A percentile compares a stretch with the other conserved stretches of the same genome.
These are phyloP conservation scores for Rhodotorula babjevae DNA, from an alignment of 768 basidiomycete species.

Conservation along the genomic window DNA sequence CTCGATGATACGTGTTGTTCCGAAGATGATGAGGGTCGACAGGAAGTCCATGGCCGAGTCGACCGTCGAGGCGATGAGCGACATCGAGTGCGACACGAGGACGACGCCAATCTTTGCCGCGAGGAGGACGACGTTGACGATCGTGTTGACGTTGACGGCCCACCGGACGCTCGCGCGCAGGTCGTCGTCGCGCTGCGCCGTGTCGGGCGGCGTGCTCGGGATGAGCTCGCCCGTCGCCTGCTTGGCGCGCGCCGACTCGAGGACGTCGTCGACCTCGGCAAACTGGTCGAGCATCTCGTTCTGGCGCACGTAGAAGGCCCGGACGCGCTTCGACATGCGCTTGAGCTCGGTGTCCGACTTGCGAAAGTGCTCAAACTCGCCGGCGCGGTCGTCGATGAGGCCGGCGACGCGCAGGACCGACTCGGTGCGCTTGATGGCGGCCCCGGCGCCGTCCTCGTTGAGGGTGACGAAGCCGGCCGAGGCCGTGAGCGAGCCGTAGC, in stretches of 20 bases:
- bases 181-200: conserved; percentile 8
- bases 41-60: conserved; percentile 50
- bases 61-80: conserved; percentile 49
- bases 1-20: conserved; percentile 47
- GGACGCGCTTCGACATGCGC: conserved; percentile 15
- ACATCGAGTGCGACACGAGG: conserved; percentile 49
- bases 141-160: conserved; percentile 43
- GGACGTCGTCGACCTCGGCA: conserved; percentile 40
- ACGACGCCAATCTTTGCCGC: conserved; percentile 48
- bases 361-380: conserved; percentile 35
- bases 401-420: conserved; percentile 28
- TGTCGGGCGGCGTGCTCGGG: not conserved
- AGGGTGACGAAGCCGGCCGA: not conserved
- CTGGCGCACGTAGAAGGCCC: conserved; percentile 37
- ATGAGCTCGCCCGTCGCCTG: conserved; percentile 28
- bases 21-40: conserved; percentile 49
- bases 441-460: not conserved
- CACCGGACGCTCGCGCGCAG: conserved; percentile 16
- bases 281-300: conserved; percentile 36
- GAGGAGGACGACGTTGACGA: conserved; percentile 47
- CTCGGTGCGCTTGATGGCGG: conserved; percentile 13
- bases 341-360: conserved; percentile 33
- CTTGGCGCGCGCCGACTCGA: conserved; percentile 21
- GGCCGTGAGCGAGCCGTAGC: conserved; percentile 7
- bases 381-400: conserved; percentile 29